These are phyloP conservation scores for Blastobotrys persicus DNA, from an alignment of 1,139 yeast genomes.

Conservation along the genomic window DNA sequence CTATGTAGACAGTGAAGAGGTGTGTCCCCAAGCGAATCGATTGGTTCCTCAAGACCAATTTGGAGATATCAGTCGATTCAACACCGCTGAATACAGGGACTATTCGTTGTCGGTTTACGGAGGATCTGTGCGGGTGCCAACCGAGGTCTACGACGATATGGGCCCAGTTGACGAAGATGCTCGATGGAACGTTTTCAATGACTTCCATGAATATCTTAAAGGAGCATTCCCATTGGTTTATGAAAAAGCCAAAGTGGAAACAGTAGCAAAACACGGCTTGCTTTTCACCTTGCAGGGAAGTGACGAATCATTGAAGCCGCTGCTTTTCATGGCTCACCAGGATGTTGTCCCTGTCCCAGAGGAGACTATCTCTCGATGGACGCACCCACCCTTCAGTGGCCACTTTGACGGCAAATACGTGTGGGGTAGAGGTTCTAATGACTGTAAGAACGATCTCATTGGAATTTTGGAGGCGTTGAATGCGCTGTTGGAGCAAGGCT, in stretches of 20 bases:
- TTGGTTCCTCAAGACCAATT: constrained; percentile 20
- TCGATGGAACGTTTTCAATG: constrained; percentile 44
- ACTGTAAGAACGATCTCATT: constrained; percentile 58
- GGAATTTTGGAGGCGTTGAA: constrained; percentile 61
- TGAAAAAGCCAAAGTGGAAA: constrained; percentile 47
- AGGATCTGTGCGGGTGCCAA: constrained; percentile 59
- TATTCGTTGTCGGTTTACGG: constrained; percentile 27
- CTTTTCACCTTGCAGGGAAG: constrained; percentile 66
- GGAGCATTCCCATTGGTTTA: constrained; percentile 58
- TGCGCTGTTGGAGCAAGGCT: constrained; percentile 46
- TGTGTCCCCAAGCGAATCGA: constrained; percentile 21
- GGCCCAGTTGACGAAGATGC: constrained; percentile 42
- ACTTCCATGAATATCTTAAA: constrained; percentile 56
- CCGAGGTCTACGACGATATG: constrained; percentile 57
- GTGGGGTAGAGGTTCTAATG: constrained; percentile 67
- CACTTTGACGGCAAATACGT: constrained; percentile 57
- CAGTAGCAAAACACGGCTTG: constrained; percentile 65
- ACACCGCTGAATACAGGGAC: constrained; percentile 20
- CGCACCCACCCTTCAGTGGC: constrained; percentile 67
- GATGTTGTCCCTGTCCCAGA: constrained; percentile 78
- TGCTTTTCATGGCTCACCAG: constrained; percentile 71
- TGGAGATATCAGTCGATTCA: constrained; percentile 14
- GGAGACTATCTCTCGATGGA: constrained; percentile 61
- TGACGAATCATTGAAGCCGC: constrained; percentile 49
- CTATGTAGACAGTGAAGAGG: constrained; percentile 13